Conservation (phyloP, 768 basidiomycete genomes). For the Lentinula detonsa region DNA sequence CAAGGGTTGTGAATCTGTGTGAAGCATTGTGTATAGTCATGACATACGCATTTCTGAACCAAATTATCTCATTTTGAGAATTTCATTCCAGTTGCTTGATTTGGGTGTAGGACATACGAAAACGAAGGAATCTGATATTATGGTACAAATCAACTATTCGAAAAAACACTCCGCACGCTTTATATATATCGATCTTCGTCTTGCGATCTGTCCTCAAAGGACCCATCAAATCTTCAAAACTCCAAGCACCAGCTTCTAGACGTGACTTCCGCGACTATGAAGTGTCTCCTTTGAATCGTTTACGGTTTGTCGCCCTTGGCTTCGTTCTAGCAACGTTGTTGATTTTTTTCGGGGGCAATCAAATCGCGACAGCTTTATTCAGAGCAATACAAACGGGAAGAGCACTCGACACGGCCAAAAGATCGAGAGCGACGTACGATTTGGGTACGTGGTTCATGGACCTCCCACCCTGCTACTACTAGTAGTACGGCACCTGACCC, state of each 20-base stretch:
- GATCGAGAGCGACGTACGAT: not conserved
- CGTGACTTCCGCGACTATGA: not conserved
- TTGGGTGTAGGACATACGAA: no score
- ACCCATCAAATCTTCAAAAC: not conserved
- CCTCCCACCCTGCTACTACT: not conserved
- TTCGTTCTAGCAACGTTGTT: not conserved
- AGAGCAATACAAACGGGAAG: not conserved
- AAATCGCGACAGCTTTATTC: not conserved
- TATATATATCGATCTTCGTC: no score
- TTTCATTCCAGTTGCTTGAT: no score
- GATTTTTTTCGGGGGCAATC: not conserved
- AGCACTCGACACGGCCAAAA: not conserved
- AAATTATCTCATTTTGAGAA: no score
- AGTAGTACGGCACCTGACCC: not conserved
- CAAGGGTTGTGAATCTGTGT: no score
- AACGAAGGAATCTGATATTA: no score
- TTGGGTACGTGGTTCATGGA: not conserved
- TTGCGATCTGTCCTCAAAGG: not conserved
- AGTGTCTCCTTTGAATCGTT: not conserved
- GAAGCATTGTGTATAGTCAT: no score
- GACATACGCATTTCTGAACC: no score
- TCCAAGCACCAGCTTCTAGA: not conserved
- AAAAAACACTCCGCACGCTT: no score
- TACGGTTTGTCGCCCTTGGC: not conserved
- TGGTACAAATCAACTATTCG: no score